Percentiles rank a stretch among this genome's conserved stretches.
Evolutionary conservation across 129 eudicot species (phyloP).

Genomic region (Tagetes patula): DNA sequence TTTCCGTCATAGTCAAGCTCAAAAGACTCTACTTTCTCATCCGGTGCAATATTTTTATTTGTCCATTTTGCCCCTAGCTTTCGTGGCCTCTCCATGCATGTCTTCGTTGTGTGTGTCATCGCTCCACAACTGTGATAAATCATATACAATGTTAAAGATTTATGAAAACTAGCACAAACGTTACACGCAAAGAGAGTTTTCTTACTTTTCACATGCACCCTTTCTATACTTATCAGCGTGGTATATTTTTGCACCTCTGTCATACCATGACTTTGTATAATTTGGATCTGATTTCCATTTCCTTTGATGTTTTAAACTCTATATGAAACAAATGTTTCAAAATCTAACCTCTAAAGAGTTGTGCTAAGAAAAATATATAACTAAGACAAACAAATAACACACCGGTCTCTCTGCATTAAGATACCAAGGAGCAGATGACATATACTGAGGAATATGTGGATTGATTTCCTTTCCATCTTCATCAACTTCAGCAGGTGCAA

Average conservation of each 20-base stretch:
- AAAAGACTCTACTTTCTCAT: conserved; percentile 77
- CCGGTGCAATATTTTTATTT: conserved; percentile 71
- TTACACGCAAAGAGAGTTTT: background rate
- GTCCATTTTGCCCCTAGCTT: conserved; percentile 76
- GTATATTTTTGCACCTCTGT: conserved; percentile 66
- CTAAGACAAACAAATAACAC: background rate
- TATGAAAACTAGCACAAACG: background rate
- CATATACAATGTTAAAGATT: background rate
- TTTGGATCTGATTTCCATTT: conserved; percentile 91
- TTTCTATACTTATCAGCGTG: conserved; percentile 78
- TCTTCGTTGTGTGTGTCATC: conserved; percentile 60
- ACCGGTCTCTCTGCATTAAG: conserved; percentile 82
- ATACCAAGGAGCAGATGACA: conserved; percentile 99
- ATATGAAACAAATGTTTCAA: background rate
- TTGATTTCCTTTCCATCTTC: conserved; percentile 99
- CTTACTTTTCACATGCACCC: conserved; percentile 74
- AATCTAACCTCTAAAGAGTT: conserved; percentile 5
- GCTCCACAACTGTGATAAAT: conserved; percentile 43
- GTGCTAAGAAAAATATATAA: background rate
- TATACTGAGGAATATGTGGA: conserved; percentile 96
- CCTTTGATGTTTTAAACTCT: conserved; percentile 95
- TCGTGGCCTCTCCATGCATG: conserved; percentile 83
- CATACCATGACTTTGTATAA: conserved; percentile 76
- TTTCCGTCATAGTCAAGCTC: conserved; percentile 95
- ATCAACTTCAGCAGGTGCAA: conserved; percentile 94